Conservation (phyloP, 441 rosid genomes). For the Gossypium lobatum region DNA sequence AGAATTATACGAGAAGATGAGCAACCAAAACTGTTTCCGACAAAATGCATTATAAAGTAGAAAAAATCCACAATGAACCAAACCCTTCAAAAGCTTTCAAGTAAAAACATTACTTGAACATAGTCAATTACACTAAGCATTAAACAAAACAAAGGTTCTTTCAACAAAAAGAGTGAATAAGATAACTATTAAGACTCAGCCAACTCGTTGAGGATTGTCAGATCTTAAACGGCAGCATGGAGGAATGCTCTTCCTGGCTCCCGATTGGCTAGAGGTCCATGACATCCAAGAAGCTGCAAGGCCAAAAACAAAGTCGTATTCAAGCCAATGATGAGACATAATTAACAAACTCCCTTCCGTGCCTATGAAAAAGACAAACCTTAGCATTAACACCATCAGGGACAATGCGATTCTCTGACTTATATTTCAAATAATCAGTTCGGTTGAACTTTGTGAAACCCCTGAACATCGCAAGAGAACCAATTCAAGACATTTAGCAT, state of each 20-base stretch:
- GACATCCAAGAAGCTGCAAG: conserved; percentile 61
- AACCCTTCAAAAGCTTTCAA: neutral
- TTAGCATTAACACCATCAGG: conserved; percentile 92
- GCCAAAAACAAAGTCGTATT: neutral
- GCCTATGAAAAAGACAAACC: conserved; percentile 28
- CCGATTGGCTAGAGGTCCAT: conserved; percentile 55
- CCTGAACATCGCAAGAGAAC: conserved; percentile 32
- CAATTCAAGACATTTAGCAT: neutral
- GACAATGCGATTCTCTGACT: conserved; percentile 58
- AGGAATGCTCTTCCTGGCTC: conserved; percentile 54
- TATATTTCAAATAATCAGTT: conserved; percentile 56
- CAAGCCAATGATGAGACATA: neutral
- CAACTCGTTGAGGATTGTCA: neutral
- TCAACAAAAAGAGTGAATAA: neutral
- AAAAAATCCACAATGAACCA: neutral
- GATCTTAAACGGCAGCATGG: conserved; percentile 32
- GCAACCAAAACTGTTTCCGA: neutral
- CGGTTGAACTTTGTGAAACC: conserved; percentile 86
- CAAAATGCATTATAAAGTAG: neutral
- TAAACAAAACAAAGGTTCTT: neutral
- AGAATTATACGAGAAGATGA: neutral
- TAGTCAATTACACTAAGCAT: neutral
- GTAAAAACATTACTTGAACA: neutral
- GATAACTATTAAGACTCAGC: neutral
- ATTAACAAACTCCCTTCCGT: neutral